Evolutionary conservation across 768 basidiomycete species (phyloP).

Genomic region (Hygrocybe coccinea): DNA sequence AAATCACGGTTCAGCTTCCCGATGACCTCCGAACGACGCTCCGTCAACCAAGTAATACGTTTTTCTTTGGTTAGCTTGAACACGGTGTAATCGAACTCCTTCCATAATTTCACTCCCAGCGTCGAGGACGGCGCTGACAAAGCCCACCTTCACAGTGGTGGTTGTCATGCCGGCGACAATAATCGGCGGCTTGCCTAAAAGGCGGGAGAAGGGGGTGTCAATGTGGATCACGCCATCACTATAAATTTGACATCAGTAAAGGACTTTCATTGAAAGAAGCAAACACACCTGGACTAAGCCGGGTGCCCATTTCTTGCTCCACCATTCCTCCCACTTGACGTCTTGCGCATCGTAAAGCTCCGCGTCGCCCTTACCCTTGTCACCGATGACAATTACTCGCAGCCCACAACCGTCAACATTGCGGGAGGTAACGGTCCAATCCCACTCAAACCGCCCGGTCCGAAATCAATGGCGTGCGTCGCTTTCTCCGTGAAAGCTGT

Average conservation of each 20-base stretch:
- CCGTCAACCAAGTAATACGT: constrained; percentile 78
- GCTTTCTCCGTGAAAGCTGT: constrained; percentile 86
- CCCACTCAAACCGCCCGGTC: constrained; percentile 89
- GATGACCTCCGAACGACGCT: constrained; percentile 86
- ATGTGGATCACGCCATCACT: constrained; percentile 91
- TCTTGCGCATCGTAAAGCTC: constrained; percentile 70
- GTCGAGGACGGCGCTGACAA: constrained; percentile 86
- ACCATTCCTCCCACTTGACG: constrained; percentile 79
- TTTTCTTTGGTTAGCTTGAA: constrained; percentile 97
- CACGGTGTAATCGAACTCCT: constrained; percentile 95
- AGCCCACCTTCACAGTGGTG: constrained; percentile 90
- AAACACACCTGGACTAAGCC: constrained; percentile 74
- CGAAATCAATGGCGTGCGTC: constrained; percentile 95
- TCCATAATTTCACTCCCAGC: constrained; percentile 98
- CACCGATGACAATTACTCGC: constrained; percentile 84
- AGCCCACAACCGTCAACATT: constrained; percentile 93
- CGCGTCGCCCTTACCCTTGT: constrained; percentile 81
- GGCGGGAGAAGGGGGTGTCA: constrained; percentile 94
- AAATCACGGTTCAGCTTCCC: constrained; percentile 91
- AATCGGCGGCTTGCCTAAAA: constrained; percentile 93
- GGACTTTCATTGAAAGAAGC: constrained; percentile 3
- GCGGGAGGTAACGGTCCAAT: constrained; percentile 83
- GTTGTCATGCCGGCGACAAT: constrained; percentile 99
- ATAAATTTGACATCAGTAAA: constrained; percentile 12
- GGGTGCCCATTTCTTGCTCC: constrained; percentile 87